Evolutionary conservation across 1,284 basidiomycete genomes (phyloP).

Genomic region (Cryptococcus amylolentus): DNA sequence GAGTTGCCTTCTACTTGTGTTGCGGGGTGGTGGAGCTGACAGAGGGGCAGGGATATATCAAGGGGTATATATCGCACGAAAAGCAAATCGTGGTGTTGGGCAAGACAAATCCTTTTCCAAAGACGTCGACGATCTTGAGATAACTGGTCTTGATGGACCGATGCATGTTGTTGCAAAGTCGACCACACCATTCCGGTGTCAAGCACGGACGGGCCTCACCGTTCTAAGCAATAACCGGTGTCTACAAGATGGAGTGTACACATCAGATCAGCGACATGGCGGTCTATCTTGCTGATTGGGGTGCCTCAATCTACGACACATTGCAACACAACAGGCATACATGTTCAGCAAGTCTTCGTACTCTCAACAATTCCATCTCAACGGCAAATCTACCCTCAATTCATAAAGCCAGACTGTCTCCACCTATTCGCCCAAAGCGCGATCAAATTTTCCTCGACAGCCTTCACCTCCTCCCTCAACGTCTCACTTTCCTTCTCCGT

Average conservation of each 20-base stretch:
- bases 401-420: slow-evolving; percentile 39
- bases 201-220: too few relatives aligned
- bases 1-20: slow-evolving; percentile 14
- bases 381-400: neutral
- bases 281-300: too few relatives aligned
- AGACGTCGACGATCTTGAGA: slow-evolving; percentile 32
- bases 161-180: too few relatives aligned
- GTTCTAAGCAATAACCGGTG: too few relatives aligned
- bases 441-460: slow-evolving; percentile 29
- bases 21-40: neutral
- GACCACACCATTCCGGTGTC: too few relatives aligned
- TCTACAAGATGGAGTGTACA: too few relatives aligned
- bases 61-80: slow-evolving; percentile 94
- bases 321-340: too few relatives aligned
- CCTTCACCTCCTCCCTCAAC: slow-evolving; percentile 19
- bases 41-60: slow-evolving; percentile 65
- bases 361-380: too few relatives aligned
- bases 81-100: slow-evolving; percentile 88
- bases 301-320: too few relatives aligned
- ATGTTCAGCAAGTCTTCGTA: too few relatives aligned
- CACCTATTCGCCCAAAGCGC: slow-evolving; percentile 36
- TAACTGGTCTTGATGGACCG: slow-evolving; percentile 4
- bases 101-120: slow-evolving; percentile 75
- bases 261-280: too few relatives aligned
- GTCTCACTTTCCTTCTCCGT: slow-evolving; percentile 30